These are phyloP conservation scores for Fagus sylvatica DNA, from an alignment of 306 rosid genomes.

Conservation along the genomic window DNA sequence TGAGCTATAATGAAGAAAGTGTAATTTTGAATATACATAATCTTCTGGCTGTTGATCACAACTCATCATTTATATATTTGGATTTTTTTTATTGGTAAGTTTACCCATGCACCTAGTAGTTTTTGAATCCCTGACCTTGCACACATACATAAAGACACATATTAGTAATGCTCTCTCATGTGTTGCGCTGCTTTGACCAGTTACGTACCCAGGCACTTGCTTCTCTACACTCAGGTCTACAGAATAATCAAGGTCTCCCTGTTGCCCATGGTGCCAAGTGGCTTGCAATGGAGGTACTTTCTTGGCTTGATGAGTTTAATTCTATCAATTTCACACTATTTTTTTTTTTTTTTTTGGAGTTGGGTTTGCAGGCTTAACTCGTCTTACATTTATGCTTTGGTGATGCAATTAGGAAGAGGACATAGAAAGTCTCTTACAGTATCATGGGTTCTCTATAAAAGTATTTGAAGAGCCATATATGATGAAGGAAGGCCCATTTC, in stretches of 20 bases:
- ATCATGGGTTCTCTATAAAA: constrained; percentile 76
- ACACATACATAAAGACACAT: background rate
- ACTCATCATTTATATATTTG: background rate
- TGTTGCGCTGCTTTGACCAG: constrained; percentile 50
- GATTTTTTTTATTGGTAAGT: background rate
- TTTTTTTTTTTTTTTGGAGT: background rate
- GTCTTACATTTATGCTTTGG: constrained; percentile 27
- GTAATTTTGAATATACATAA: background rate
- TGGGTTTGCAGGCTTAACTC: constrained; percentile 22
- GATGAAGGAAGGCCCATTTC: constrained; percentile 90
- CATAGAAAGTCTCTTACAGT: constrained; percentile 70
- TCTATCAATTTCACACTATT: constrained; percentile 9
- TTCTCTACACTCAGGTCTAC: constrained; percentile 86
- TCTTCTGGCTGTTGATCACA: background rate
- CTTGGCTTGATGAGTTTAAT: constrained; percentile 27
- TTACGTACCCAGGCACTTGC: constrained; percentile 95
- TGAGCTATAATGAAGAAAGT: background rate
- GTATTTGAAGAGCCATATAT: constrained; percentile 73
- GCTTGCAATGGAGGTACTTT: constrained; percentile 93
- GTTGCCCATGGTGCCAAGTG: constrained; percentile 69
- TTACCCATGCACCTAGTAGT: too few species aligned
- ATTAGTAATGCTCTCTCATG: background rate
- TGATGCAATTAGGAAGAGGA: constrained; percentile 72
- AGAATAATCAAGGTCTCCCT: constrained; percentile 90
- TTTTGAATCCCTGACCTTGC: too few species aligned